A percentile compares a stretch with the other conserved stretches of the same genome.
Evolutionary conservation across 805 yeast species (phyloP).

Genomic region (Myxozyma neglecta): DNA sequence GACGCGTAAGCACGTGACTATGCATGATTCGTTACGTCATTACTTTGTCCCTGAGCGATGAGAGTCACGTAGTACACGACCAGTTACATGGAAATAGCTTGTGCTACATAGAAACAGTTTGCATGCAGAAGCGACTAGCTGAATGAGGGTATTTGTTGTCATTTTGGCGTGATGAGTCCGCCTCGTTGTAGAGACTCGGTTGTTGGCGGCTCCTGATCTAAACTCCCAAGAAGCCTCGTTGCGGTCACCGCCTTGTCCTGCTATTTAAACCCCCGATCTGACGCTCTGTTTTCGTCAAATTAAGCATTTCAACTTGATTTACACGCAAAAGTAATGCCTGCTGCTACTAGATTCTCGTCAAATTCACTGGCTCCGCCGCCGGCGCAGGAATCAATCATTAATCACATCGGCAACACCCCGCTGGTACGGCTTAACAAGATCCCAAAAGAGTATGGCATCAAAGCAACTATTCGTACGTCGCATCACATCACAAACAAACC

Average conservation of each 20-base stretch:
- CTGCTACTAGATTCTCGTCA: not conserved
- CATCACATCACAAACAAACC: not conserved
- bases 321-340: not conserved
- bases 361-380: conserved; percentile 39
- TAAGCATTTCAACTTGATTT: not conserved
- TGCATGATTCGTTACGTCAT: not conserved
- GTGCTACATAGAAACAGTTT: too few species aligned
- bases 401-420: conserved; percentile 85
- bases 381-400: conserved; percentile 57
- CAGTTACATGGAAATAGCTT: not conserved
- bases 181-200: not conserved
- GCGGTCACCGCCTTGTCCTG: not conserved
- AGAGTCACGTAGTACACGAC: not conserved
- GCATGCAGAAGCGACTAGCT: not conserved
- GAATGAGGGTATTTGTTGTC: not conserved
- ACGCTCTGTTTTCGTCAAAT: not conserved
- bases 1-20: conserved; percentile 13
- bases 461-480: conserved; percentile 48
- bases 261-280: not conserved
- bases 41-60: not conserved
- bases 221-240: not conserved
- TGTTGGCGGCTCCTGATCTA: not conserved
- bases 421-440: conserved; percentile 69
- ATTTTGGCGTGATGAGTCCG: not conserved
- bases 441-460: conserved; percentile 73